Evolutionary conservation across 306 rosid genomes (phyloP).

Genomic region (Cicer pinnatifidum): DNA sequence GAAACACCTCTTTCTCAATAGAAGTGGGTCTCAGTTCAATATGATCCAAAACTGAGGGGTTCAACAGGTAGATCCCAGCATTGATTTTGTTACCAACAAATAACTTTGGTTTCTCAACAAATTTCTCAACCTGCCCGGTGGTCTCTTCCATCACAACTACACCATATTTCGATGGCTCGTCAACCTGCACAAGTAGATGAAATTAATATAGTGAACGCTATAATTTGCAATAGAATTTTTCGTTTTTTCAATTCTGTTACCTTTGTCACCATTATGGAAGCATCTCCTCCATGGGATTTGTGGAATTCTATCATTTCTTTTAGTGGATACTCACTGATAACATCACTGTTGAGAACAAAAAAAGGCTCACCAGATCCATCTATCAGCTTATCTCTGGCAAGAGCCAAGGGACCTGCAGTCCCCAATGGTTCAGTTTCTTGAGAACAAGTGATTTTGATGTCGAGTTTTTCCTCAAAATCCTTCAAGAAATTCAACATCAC

Average conservation of each 20-base stretch:
- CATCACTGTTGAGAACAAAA: constrained; percentile 98
- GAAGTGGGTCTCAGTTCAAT: constrained; percentile 93
- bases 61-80: constrained; percentile 91
- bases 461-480: constrained; percentile 87
- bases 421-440: constrained; percentile 99
- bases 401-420: constrained; percentile 99
- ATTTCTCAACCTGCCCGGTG: constrained; percentile 86
- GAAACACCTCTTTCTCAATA: constrained; percentile 97
- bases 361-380: constrained; percentile 85
- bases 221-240: neutral
- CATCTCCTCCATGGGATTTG: constrained; percentile 94
- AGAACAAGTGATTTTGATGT: constrained; percentile 95
- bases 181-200: constrained; percentile 66
- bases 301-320: constrained; percentile 91
- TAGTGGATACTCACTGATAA: constrained; percentile 94
- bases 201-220: constrained; percentile 26
- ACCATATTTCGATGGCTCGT: constrained; percentile 98
- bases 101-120: constrained; percentile 94
- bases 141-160: constrained; percentile 94
- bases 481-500: constrained; percentile 96
- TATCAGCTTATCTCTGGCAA: constrained; percentile 89
- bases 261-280: constrained; percentile 99
- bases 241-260: constrained; percentile 46
- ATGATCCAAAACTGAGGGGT: constrained; percentile 86
- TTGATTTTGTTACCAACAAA: constrained; percentile 99